Base-by-base conservation (phyloP, 1,139 yeast species). In the Blastobotrys persicus region DNA sequence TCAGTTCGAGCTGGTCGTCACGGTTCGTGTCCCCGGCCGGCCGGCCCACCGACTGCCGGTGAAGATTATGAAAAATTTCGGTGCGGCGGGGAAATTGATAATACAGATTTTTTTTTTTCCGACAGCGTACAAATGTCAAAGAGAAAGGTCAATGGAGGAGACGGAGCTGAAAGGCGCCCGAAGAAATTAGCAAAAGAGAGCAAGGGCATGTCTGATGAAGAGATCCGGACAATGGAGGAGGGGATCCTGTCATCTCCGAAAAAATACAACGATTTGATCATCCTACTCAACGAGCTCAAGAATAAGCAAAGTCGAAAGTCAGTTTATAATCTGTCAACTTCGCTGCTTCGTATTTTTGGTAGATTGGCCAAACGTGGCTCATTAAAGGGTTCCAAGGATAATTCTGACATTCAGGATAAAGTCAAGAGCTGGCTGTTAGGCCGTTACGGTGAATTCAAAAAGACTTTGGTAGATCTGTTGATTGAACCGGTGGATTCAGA, bases 381-480 rank as follows among this genome's bases (percentile, higher is more conserved):
- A 46, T 67, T 88, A 51, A 65, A 70, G 14, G 61, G 62, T 41
- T 55, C 58, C 2, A 54, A 58, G 34, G 59, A 60, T 17, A 66
- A 67, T 32, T 70, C 72, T 42, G 64, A 70, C 13, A 64, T 64
- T 16, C 78, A 76, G 52, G 80, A 56, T 14, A 59, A 61, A 39
- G 62, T 69, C 14, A 57, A 61, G 1, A 41, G 47, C 31, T 88
- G 96, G 95, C 67, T 88, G 35, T 71, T 73, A 48, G 77, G 76
- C 45, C 76, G 78, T 50, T 89, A 86, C 64, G 75, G 73, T 20
- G 65, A 68, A n/a, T 88, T 73, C 69, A 81, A 81, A 61, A 58
- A 59, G 2, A 62, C 64, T 31, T 55, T 86, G 18, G 64, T 75
- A 34, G 67, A 67, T 3, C 14, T 34, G n/a, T 56, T 73, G 38